Conservation (phyloP, 2,329 filamentous ascomycete species). For the Curvularia sp. region DNA sequence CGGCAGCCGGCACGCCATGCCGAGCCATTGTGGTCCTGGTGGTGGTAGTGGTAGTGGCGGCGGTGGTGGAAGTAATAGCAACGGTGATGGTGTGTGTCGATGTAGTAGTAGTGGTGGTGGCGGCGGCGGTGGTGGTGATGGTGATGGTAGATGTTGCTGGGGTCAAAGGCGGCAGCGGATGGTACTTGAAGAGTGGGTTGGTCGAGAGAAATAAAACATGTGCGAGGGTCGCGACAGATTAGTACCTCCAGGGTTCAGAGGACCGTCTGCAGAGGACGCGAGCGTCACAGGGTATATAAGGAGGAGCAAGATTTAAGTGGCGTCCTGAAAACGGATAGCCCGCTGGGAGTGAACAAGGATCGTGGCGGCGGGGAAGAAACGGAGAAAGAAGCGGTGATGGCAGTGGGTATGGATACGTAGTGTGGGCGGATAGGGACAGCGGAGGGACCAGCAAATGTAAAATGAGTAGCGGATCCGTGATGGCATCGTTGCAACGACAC, state of each 20-base stretch:
- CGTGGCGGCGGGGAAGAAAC: slow-evolving; percentile 48
- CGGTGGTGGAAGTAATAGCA: slow-evolving; percentile 10
- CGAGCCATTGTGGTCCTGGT: slow-evolving; percentile 38
- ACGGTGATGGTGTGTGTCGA: slow-evolving; percentile 19
- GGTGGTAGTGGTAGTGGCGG: slow-evolving; percentile 3
- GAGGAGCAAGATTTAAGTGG: slow-evolving; percentile 51
- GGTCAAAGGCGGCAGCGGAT: slow-evolving; percentile 13
- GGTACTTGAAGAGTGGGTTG: slow-evolving; percentile 16
- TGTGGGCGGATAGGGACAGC: slow-evolving; percentile 49
- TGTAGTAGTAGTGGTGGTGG: slow-evolving; percentile 15
- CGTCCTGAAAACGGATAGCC: slow-evolving; percentile 48
- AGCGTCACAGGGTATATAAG: slow-evolving; percentile 50
- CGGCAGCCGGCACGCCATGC: slow-evolving; percentile 38
- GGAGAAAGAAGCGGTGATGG: slow-evolving; percentile 50
- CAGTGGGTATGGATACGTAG: slow-evolving; percentile 47
- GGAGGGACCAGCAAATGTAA: slow-evolving; percentile 46
- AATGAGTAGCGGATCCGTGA: slow-evolving; percentile 39
- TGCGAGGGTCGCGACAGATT: slow-evolving; percentile 37
- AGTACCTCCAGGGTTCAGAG: slow-evolving; percentile 36
- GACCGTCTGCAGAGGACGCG: slow-evolving; percentile 40
- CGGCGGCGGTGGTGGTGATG: slow-evolving; percentile 29
- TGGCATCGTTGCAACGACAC: slow-evolving; percentile 37
- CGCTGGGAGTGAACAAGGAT: slow-evolving; percentile 47
- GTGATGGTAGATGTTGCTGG: slow-evolving; percentile 1
- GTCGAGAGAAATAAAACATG: slow-evolving; percentile 41